phyloP scores from a whole-genome alignment of 2,329 filamentous ascomycete genomes.

The Aspergillus neoniger region DNA sequence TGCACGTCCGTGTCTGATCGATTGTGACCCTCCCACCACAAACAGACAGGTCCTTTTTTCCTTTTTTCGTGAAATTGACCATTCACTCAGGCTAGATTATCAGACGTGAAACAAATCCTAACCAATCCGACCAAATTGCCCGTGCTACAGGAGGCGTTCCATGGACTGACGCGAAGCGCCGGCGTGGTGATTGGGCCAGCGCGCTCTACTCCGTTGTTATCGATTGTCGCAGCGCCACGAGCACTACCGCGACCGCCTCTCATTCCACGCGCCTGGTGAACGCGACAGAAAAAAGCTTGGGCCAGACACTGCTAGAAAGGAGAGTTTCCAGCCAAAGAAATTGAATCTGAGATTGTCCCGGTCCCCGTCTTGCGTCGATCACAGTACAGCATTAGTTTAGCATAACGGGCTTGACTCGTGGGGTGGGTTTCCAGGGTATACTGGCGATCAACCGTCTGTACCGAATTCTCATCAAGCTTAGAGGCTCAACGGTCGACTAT shows the following conservation, averaged over 20 bases:
- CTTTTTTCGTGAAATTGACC: neutral
- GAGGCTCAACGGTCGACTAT: neutral
- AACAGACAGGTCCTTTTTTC: neutral
- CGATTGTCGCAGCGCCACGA: constrained; percentile 8
- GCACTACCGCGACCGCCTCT: constrained; percentile 21
- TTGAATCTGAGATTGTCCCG: constrained; percentile 35
- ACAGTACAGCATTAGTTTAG: constrained; percentile 6
- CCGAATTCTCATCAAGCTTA: neutral
- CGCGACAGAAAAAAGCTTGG: constrained; percentile 24
- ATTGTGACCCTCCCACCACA: neutral
- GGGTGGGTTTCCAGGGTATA: constrained; percentile 1
- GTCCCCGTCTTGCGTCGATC: constrained; percentile 9
- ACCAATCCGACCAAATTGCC: neutral
- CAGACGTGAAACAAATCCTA: neutral
- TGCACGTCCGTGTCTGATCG: neutral
- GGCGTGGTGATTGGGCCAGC: constrained; percentile 20
- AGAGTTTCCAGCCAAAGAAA: constrained; percentile 40
- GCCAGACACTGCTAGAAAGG: constrained; percentile 9
- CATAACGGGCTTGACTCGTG: constrained; percentile 7
- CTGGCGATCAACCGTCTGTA: neutral
- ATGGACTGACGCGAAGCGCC: constrained; percentile 18
- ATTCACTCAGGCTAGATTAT: neutral
- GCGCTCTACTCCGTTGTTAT: constrained; percentile 11
- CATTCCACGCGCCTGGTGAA: constrained; percentile 27
- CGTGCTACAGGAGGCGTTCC: neutral